Evolutionary conservation across 2,329 filamentous ascomycete genomes (phyloP).

Genomic region (Aspergillus ustus): DNA sequence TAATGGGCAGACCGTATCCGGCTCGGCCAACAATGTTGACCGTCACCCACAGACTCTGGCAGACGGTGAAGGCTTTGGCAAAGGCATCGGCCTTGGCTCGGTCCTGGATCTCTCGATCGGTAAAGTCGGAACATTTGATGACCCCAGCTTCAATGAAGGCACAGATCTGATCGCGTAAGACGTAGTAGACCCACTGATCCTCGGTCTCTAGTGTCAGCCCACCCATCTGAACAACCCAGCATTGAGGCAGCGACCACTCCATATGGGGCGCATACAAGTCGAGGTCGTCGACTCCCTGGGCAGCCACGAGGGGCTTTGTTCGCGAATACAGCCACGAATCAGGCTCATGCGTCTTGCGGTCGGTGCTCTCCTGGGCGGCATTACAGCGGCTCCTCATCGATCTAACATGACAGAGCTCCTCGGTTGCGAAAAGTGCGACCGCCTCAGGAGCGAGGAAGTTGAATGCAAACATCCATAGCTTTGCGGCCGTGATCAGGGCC

Average conservation of each 20-base stretch:
- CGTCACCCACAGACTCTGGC: not conserved
- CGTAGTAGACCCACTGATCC: slow-evolving; percentile 4
- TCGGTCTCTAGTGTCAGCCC: not conserved
- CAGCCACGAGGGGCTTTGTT: not conserved
- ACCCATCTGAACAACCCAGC: not conserved
- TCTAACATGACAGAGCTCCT: not conserved
- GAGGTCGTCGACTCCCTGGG: not conserved
- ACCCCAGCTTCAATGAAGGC: not conserved
- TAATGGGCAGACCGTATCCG: not conserved
- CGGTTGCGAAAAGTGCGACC: not conserved
- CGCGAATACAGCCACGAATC: not conserved
- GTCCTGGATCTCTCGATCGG: not conserved
- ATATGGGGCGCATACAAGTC: not conserved
- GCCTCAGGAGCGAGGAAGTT: not conserved
- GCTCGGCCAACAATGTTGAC: not conserved
- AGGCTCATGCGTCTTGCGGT: not conserved
- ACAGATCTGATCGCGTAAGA: not conserved
- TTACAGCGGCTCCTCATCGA: not conserved
- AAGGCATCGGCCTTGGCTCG: not conserved
- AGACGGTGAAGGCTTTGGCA: not conserved
- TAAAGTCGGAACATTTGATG: not conserved
- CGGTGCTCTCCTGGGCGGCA: not conserved
- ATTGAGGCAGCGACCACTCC: not conserved
- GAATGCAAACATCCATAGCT: not conserved
- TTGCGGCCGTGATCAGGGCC: not conserved